Base-by-base conservation (phyloP, 768 basidiomycete genomes). In the Dioszegia hungarica region DNA sequence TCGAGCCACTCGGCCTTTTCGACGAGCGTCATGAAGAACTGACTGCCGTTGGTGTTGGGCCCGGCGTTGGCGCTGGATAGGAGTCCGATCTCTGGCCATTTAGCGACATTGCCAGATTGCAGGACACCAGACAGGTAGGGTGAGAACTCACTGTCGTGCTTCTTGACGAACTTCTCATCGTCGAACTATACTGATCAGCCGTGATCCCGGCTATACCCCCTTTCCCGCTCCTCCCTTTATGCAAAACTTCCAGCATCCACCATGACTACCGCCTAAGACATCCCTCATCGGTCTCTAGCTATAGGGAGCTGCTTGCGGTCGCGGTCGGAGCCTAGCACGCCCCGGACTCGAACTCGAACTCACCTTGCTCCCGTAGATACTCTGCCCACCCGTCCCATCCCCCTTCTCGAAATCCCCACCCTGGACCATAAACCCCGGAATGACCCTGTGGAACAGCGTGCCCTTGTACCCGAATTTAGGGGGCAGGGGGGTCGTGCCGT, bases 331-430 rank as follows among this genome's bases (percentile, higher is more conserved):
- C n/a, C n/a, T n/a, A n/a, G n/a, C n/a, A n/a, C n/a, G n/a, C n/a
- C n/a, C n/a, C n/a, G n/a, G n/a, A n/a, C n/a, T n/a, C n/a, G n/a
- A n/a, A 31, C 9, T 5, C 19, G 28, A 1, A 45, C 58, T 45
- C 43, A 64, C 66, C 66, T 74, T 75, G 54, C 62, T 60, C 12
- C 75, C 74, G 60, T 75, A 77, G 63, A 78, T 76, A 12, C 62
- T 67, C 63, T 66, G 65, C 17, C 77, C 77, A 46, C 77, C 77
- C 1, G 74, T 77, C 17, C 77, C 77, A 55, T 78, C 75, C 34
- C 61, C 58, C 24, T 77, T 71, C 28, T 87, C 89, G 76, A 90
- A 90, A 77, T 92, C 90, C 24, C 90, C 90, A 24, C 69, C 69
- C 58, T 70, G 69, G 45, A 64, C 25, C 73, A 76, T 75, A 60